Conservation (phyloP, 177 flowering plant genomes). For the Tripterygium wilfordii region DNA sequence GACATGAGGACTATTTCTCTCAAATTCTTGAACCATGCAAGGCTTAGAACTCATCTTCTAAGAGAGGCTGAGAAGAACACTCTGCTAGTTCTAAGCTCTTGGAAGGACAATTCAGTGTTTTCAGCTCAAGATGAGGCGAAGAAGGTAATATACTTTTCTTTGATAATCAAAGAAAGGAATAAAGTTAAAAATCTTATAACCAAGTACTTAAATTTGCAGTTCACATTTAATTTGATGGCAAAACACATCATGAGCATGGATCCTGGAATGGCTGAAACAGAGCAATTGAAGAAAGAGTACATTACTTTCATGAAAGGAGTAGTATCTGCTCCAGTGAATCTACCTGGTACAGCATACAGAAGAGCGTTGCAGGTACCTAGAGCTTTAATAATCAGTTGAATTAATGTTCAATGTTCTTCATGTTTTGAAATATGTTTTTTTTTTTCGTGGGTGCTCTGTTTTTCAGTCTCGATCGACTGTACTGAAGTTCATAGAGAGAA, state of each 20-base stretch:
- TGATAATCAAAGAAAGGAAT: too few species aligned
- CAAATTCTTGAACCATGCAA: constrained; percentile 70
- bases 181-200: not conserved
- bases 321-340: constrained; percentile 77
- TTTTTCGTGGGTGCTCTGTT: not conserved
- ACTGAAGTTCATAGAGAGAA: constrained; percentile 58
- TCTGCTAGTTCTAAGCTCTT: constrained; percentile 56
- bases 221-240: constrained; percentile 94
- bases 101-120: constrained; percentile 48
- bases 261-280: constrained; percentile 73
- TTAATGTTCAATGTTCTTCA: not conserved
- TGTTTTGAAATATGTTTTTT: not conserved
- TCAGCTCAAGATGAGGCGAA: constrained; percentile 95
- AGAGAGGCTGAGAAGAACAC: constrained; percentile 69
- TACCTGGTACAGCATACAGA: constrained; percentile 88
- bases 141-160: constrained; percentile 43
- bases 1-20: constrained; percentile 84
- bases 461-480: constrained; percentile 73
- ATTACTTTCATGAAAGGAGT: constrained; percentile 98
- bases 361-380: constrained; percentile 61
- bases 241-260: constrained; percentile 93
- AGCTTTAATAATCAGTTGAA: not conserved
- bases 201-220: constrained; percentile 31
- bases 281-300: constrained; percentile 76
- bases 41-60: constrained; percentile 61